Percentiles rank a stretch among this genome's conserved stretches.
Evolutionary conservation across 805 yeast genomes (phyloP).

Genomic region (Pichia insulana): DNA sequence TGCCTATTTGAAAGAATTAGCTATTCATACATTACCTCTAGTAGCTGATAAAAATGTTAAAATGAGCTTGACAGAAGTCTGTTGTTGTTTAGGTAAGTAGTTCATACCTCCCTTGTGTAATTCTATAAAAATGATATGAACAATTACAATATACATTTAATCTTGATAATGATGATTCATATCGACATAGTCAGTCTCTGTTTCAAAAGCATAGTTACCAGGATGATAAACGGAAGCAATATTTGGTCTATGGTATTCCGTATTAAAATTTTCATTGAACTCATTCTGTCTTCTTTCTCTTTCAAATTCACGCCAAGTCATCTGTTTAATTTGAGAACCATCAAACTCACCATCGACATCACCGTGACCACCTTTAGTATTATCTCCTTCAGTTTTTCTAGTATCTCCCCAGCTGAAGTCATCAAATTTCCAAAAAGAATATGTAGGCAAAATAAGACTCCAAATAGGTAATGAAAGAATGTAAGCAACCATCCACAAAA

Average conservation of each 20-base stretch:
- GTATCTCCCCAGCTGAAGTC: conserved; percentile 97
- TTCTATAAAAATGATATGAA: too few species aligned
- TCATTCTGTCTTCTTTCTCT: conserved; percentile 38
- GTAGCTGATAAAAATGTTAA: neutral
- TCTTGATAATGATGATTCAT: conserved; percentile 6
- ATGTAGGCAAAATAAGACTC: conserved; percentile 81
- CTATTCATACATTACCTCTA: neutral
- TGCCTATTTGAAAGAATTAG: neutral
- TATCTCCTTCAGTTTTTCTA: conserved; percentile 66
- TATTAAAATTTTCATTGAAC: neutral
- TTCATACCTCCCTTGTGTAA: too few species aligned
- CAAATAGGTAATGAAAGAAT: conserved; percentile 81
- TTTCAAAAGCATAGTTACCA: conserved; percentile 11
- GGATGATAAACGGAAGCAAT: conserved; percentile 24
- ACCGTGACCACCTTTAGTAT: conserved; percentile 60
- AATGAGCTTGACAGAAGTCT: neutral
- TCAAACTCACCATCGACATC: conserved; percentile 78
- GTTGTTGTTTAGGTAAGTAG: neutral
- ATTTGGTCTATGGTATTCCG: conserved; percentile 6
- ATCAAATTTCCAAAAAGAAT: conserved; percentile 92
- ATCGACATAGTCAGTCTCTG: conserved; percentile 12
- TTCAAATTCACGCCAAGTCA: conserved; percentile 92
- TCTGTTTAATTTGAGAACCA: conserved; percentile 82
- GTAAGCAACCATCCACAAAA: conserved; percentile 74
- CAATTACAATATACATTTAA: neutral